Base-by-base conservation (phyloP, 306 rosid genomes). In the Hylodesmum podocarpum region DNA sequence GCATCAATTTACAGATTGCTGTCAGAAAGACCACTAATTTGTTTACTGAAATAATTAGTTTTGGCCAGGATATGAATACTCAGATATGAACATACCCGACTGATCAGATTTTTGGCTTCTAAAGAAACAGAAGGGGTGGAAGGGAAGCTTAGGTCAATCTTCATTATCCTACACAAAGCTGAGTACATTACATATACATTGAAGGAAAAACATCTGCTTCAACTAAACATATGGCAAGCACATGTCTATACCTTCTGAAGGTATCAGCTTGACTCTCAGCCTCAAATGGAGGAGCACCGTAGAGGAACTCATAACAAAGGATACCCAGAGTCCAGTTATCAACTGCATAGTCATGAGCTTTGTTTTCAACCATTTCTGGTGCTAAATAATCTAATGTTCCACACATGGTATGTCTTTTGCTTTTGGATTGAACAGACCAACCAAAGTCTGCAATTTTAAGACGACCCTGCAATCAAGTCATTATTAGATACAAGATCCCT, bases 401-500 rank as follows among this genome's bases (percentile, higher is more conserved):
- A 85, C 98, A 94, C 97, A 94, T 90, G 64, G 96, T 94, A 57
- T 68, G 81, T 79, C 97, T 89, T 84, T 92, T 94, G 80, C 81
- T 85, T 73, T 72, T 90, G 8, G 97, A 92, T 69, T 94, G 97
- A 24, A 94, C 98, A 50, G 97, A 90, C 98, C 98, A 94, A 73
- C 98, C 98, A 88, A 92, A 92, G 55, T 94, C 98, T 24, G 93
- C 97, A 81, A 91, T 94, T 83, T 94, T 94, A 81, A 94, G 85
- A 61, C 93, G 93, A 66, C 98, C 96, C 95, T 91, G 81, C 54
- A 16, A 78, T 63, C 19, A 13, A 80, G 37, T 13, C 59, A 58
- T 46, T 7, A 59, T 49, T 34, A 77, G 37, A 27, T 58, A 15
- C 19, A 13, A 14, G 21, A 13, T 10, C 21, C 64, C 21, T 28